Evolutionary conservation across 169 alveolate genomes (phyloP), one percentile per base, ranked within the genome.

Genomic region (Ophryocystis elektroscirrha): DNA sequence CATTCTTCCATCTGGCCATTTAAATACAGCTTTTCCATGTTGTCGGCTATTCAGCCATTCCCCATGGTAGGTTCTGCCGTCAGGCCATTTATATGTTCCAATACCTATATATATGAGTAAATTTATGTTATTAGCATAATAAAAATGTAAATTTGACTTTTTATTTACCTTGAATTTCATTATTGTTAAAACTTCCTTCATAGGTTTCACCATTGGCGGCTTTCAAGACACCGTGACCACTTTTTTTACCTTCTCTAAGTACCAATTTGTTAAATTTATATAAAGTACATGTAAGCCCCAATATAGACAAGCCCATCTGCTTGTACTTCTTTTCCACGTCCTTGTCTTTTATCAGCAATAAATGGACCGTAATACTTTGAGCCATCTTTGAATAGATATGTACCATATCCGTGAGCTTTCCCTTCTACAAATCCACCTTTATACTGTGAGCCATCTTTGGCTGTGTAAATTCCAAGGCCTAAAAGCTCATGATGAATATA

Each of bases 381-480:
- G 18, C 39, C 39, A 32, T 32, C 39, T n/a, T 12, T n/a, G n/a
- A 32, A 78, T 0, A 83, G 76, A 47, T 70, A 65, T 15, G 76
- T 79, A 28, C 93, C 93, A 65, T 83, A 79, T 0, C 93, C 93
- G 36, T 74, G 75, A 52, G 78, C 73, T 51, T 68, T 66, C n/a
- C 85, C 93, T 36, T 77, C 78, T 48, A 67, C 66, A 83, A 85
- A 83, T 55, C 74, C 64, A 0, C 93, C 93, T 59, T 79, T 89
- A 12, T 12, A 32, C n/a, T n/a, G 12, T n/a, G 39, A 32, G 18
- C 39, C 39, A 32, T 32, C 39, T n/a, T 32, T 32, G 39, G 12
- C n/a, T 12, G 39, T 32, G 39, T 32, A 32, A 32, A 32, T 32
- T 12, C 39, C 39, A 12, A 12, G 39, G 12, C n/a, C n/a, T n/a